Percentiles rank a stretch among this genome's conserved stretches.
Conservation (phyloP, 768 basidiomycete species). For the Gloeostereum incarnatum region DNA sequence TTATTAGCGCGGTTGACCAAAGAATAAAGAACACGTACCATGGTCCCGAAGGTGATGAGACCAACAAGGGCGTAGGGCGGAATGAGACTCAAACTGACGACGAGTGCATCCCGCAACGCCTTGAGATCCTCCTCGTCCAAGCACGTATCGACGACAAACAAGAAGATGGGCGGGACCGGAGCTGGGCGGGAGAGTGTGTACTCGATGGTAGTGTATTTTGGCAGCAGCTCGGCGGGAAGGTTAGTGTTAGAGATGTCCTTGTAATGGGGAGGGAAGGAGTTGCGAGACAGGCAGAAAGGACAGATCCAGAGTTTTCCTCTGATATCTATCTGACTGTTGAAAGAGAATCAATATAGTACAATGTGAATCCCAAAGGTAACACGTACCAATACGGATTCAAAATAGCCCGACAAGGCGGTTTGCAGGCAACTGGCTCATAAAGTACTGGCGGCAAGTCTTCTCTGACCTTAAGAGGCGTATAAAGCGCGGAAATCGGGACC, state of each 20-base stretch:
- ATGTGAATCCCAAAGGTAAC: conserved; percentile 4
- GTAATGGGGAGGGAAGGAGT: conserved; percentile 97
- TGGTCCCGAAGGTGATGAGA: conserved; percentile 93
- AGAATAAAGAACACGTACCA: conserved; percentile 44
- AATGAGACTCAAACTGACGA: conserved; percentile 86
- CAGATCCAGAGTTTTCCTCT: conserved; percentile 99
- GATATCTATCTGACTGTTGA: conserved; percentile 96
- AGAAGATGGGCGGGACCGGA: conserved; percentile 91
- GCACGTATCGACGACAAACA: conserved; percentile 97
- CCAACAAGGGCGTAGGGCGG: conserved; percentile 95
- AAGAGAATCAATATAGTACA: conserved; percentile 8
- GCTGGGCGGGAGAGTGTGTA: conserved; percentile 93
- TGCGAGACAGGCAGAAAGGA: conserved; percentile 95
- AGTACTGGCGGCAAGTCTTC: conserved; percentile 93
- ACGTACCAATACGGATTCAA: conserved; percentile 91
- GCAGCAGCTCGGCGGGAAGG: conserved; percentile 89
- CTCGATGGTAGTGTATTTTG: conserved; percentile 99
- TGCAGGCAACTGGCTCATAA: conserved; percentile 98
- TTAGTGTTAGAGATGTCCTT: conserved; percentile 98
- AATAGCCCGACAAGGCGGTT: conserved; percentile 94
- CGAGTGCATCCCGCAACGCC: conserved; percentile 89
- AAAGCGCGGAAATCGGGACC: conserved; percentile 96
- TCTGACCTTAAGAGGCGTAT: conserved; percentile 89
- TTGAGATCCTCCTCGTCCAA: conserved; percentile 94
- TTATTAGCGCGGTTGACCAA: not conserved